Base-by-base conservation (phyloP, 208 protist species). In the Trypanosoma lewisi region DNA sequence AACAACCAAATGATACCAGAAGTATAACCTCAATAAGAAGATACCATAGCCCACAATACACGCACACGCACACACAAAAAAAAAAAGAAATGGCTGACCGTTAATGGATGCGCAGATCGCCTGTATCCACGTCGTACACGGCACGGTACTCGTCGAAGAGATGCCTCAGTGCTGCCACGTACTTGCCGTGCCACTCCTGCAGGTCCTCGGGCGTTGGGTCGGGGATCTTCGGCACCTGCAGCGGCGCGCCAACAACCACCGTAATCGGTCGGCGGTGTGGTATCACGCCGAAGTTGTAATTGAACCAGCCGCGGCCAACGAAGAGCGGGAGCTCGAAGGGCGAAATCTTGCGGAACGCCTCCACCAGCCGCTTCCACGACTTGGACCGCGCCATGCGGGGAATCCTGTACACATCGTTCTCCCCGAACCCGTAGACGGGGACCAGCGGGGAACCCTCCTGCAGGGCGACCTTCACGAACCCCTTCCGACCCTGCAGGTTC, bases 391-490 rank as follows among this genome's bases (percentile, higher is more conserved):
- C 77, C 16, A 84, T 39, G 23, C 69, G 42, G 42, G 70, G 54
- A 28, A 86, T 70, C 19, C 75, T 54, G 73, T 92, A 96, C 16
- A 87, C 83, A 74, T 92, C 86, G 63, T 88, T 96, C 58, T 96
- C 90, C 3, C 90, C 90, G 63, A 96, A 94, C 49, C 66, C 84
- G 72, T 93, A 94, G 21, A 89, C 82, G 0, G 90, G 90, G 45
- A 96, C 90, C 1, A 96, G 77, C 11, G 78, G 69, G 0, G 67
- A 63, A 27, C 90, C 90, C 59, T 86, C 77, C 58, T 94, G 77
- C 21, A 96, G 67, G 28, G 90, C 90, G 51, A 94, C 89, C 56
- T 87, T 88, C 44, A 94, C 80, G 62, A 96, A 96, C 0, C 90
- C 90, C 49, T 90, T 93, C 7, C 90, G 80, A 49, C 83, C 77